Percentiles rank a stretch among this genome's conserved stretches.
Evolutionary conservation across 371 early-diverging fungal species (phyloP).

Genomic region (Rhizopus delemar): DNA sequence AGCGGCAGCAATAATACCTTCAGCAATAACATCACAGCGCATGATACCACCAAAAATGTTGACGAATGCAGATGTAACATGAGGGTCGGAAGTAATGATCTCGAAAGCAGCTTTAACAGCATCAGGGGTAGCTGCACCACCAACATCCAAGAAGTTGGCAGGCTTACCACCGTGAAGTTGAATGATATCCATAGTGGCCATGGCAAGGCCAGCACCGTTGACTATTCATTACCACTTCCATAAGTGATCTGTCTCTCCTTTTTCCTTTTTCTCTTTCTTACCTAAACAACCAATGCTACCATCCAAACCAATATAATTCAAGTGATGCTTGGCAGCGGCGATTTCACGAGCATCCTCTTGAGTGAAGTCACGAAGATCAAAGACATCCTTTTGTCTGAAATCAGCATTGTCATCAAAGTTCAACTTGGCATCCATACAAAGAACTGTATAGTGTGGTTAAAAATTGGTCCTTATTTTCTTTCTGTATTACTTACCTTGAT

Average conservation of each 20-base stretch:
- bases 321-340: conserved; percentile 91
- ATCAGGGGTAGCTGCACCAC: conserved; percentile 92
- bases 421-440: conserved; percentile 69
- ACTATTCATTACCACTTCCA: conserved; percentile 47
- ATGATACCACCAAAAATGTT: conserved; percentile 99
- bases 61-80: conserved; percentile 92
- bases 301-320: conserved; percentile 98
- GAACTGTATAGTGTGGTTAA: conserved; percentile 20
- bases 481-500: conserved; percentile 69
- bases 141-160: conserved; percentile 99
- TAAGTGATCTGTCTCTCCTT: not conserved
- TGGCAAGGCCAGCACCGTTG: conserved; percentile 98
- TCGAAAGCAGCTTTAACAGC: conserved; percentile 98
- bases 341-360: conserved; percentile 98
- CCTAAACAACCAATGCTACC: conserved; percentile 79
- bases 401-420: conserved; percentile 99
- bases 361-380: conserved; percentile 84
- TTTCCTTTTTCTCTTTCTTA: conserved; percentile 15
- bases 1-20: conserved; percentile 96
- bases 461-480: not conserved
- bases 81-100: conserved; percentile 94
- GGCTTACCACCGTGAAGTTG: conserved; percentile 98
- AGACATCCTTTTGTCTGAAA: conserved; percentile 93
- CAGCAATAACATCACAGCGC: conserved; percentile 98
- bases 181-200: conserved; percentile 99